Evolutionary conservation across 805 yeast species (phyloP), one percentile per base, ranked within the genome.

Genomic region (Lipomyces anomalus): DNA sequence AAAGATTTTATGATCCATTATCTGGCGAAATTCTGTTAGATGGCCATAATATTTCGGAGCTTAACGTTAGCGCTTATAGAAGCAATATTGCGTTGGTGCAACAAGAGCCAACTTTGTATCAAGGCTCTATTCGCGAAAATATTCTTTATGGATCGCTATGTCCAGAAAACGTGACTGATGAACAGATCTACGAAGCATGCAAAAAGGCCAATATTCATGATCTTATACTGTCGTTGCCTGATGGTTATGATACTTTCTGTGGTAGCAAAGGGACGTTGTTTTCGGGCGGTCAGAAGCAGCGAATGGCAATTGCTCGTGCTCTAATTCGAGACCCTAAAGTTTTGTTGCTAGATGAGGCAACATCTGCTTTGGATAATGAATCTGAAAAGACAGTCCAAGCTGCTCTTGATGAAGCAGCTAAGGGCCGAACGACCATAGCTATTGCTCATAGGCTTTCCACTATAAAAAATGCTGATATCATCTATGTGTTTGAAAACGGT

Each of bases 51-150:
- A 72, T 78, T 35, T 58, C 64, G 29, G 67, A 66, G 7, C 64
- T 73, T 45, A 74, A 75, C 55, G 64, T 79, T 39, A 75, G 74
- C 35, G 64, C 69, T 50, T 73, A 74, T 61, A 62, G 84, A 36
- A 58, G 69, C 13, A 72, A 73, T 44, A 64, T 76, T n/a, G 82
- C 84, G 4, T 69, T 78, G 39, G 85, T 79, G 11, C 79, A 74
- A 52, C 85, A 80, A 59, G 84, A 80, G 47, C 60, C 61, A 2
- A 58, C 55, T 7, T 67, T 87, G 40, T 86, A 85, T 68, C 85
- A 86, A 59, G 92, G 85, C 46, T 72, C 89, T 1, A 82, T 86
- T 30, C 62, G 78, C 60, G 94, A 86, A 57, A 86, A 86, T 57
- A 77, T 87, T 35, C 69, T 84, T 48, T 47, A 67, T 47, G 63